Base-by-base conservation (phyloP, 331 rosid genomes). In the Erythrophleum ivorense region DNA sequence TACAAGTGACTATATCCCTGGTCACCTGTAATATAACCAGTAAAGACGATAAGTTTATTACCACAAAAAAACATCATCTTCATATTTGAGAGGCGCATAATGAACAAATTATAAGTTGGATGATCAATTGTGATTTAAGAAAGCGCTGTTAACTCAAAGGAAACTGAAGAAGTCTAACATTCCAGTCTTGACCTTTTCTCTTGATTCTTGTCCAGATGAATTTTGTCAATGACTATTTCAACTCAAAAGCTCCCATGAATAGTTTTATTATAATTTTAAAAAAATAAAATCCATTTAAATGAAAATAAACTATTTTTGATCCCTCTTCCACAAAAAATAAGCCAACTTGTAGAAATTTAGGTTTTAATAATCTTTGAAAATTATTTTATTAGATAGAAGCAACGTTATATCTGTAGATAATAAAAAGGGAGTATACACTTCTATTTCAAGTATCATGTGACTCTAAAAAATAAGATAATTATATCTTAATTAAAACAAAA, bases 1-100 rank as follows among this genome's bases (percentile, higher is more conserved):
- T 88, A 81, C 46, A 80, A 36, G 87, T 75, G 81, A 93, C 66
- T 83, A 91, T 87, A 85, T 95, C 99, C 94, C 85, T 85, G 16
- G 98, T 95, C 85, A 89, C 98, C 99, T 93, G 90, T 21, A 76
- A 82, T 62, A 77, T 48, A 60, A 88, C 67, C 59, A 71, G 74
- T 50, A 78, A 80, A 36, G 48, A 73, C 43, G 74, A 31, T 53
- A 75, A 54, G 3, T 73, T 78, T 64, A 65, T 71, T 73, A 49
- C 59, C 78, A 75, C 75, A 38, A 33, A 82, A 65, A 31, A n/a
- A 24, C 29, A 52, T 33, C 80, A 60, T 53, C 18, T 73, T 78
- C 71, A 72, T n/a, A 19, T 80, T 49, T 36, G 57, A 60, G 71
- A 46, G 54, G 48, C 43, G n/a, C 73, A 40, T 14, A 78, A 79